Conservation (phyloP, 1,284 basidiomycete genomes). For the Malassezia obtusa region DNA sequence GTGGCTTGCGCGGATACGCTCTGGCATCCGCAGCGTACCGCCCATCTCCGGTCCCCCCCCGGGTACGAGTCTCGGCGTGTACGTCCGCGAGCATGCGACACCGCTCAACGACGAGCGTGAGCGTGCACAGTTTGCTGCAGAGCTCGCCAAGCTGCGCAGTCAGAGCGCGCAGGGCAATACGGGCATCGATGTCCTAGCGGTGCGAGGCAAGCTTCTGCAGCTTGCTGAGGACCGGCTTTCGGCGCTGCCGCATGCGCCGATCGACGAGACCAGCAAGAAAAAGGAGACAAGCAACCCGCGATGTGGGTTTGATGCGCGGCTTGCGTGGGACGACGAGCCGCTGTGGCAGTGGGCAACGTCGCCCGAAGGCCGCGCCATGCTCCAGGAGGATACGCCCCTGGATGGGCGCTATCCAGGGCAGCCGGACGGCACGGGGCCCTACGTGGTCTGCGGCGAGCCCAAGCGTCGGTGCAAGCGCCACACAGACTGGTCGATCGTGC, state of each 20-base stretch:
- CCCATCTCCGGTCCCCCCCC: background rate
- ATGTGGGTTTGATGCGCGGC: conserved; percentile 24
- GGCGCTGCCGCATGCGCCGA: conserved; percentile 7
- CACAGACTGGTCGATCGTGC: conserved; percentile 22
- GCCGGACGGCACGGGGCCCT: background rate
- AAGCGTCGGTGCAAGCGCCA: conserved; percentile 25
- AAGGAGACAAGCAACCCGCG: background rate
- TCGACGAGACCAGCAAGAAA: background rate
- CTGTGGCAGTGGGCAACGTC: conserved; percentile 14
- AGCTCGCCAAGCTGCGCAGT: background rate
- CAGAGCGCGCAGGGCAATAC: background rate
- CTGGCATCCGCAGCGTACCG: background rate
- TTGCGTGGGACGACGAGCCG: conserved; percentile 22
- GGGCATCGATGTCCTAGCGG: conserved; percentile 7
- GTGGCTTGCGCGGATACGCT: conserved; percentile 1
- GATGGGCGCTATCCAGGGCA: background rate
- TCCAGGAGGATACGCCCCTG: conserved; percentile 7
- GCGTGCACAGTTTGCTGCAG: background rate
- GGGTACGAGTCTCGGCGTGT: conserved; percentile 4
- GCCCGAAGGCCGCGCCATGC: conserved; percentile 5
- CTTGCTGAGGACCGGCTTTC: conserved; percentile 20
- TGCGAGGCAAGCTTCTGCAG: conserved; percentile 18
- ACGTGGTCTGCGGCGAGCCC: conserved; percentile 14
- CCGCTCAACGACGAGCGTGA: background rate
- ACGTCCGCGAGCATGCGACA: conserved; percentile 6